These are phyloP conservation scores for Erodium moschatum DNA, from an alignment of 441 rosid genomes.

Conservation along the genomic window DNA sequence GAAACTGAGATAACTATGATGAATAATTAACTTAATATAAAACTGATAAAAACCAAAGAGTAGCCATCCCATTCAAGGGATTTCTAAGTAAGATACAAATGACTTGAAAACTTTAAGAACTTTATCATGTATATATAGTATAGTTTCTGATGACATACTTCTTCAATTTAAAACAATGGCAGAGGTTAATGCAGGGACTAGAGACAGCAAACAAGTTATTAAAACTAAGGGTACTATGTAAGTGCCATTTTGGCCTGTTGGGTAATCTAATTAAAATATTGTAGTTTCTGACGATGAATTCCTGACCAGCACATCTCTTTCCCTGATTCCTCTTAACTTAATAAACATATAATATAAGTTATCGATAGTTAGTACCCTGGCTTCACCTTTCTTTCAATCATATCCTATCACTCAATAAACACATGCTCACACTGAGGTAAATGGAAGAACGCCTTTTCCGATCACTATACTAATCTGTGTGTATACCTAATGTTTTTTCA, in stretches of 20 bases:
- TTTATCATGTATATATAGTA: background rate
- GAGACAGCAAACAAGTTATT: background rate
- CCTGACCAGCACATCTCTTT: conserved; percentile 1
- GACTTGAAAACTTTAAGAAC: background rate
- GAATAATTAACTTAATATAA: background rate
- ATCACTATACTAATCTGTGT: background rate
- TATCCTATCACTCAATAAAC: background rate
- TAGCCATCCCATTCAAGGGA: conserved; percentile 4
- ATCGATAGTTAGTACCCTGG: background rate
- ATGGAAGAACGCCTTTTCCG: background rate
- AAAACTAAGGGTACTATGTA: background rate
- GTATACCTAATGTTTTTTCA: background rate
- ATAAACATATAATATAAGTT: background rate
- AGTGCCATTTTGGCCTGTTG: background rate
- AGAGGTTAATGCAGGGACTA: background rate
- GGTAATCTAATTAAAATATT: background rate
- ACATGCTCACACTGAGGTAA: background rate
- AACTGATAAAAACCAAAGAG: background rate
- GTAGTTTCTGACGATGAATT: background rate
- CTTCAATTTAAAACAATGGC: background rate
- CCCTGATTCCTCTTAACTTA: background rate
- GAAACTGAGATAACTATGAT: background rate
- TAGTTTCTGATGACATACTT: background rate
- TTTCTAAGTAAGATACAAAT: background rate
- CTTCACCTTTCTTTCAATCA: background rate